These are phyloP conservation scores for Carpinus viminea DNA, from an alignment of 306 rosid genomes.

Conservation along the genomic window DNA sequence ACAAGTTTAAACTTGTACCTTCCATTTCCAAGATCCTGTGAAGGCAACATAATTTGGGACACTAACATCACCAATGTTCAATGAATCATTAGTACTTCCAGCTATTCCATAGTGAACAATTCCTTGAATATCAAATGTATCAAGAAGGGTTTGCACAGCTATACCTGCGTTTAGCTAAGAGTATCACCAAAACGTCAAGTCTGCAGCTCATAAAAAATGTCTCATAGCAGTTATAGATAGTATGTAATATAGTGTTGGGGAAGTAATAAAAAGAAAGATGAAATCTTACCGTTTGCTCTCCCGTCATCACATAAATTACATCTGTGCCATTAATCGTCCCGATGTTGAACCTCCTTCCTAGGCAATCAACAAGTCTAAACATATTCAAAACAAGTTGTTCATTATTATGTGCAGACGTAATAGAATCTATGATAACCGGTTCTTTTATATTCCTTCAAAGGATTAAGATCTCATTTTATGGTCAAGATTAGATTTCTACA, in stretches of 20 bases:
- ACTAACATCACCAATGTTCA: conserved; percentile 23
- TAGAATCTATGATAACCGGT: not conserved
- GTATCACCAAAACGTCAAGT: not conserved
- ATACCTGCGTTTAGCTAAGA: conserved; percentile 24
- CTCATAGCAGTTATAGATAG: not conserved
- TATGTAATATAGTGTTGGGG: not conserved
- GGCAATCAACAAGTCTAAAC: not conserved
- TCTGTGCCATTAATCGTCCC: conserved; percentile 9
- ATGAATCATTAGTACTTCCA: conserved; percentile 22
- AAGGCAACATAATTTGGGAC: conserved; percentile 21
- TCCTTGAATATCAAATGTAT: conserved; percentile 20
- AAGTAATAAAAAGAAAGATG: not conserved
- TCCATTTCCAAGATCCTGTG: conserved; percentile 28
- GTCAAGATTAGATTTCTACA: no score
- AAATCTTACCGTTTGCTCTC: conserved; percentile 21
- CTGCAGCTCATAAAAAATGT: not conserved
- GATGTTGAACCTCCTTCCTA: conserved; percentile 29
- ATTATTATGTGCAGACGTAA: not conserved
- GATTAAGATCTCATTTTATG: no score
- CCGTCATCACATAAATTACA: conserved; percentile 18
- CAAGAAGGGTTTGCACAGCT: conserved; percentile 25
- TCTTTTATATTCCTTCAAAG: not conserved
- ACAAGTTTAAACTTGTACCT: conserved; percentile 8
- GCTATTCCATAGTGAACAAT: conserved; percentile 26
- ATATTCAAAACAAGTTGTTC: not conserved